Percentiles rank a stretch among this genome's conserved stretches.
Evolutionary conservation across 2,329 filamentous ascomycete species (phyloP).

Genomic region (Monilinia fructigena): DNA sequence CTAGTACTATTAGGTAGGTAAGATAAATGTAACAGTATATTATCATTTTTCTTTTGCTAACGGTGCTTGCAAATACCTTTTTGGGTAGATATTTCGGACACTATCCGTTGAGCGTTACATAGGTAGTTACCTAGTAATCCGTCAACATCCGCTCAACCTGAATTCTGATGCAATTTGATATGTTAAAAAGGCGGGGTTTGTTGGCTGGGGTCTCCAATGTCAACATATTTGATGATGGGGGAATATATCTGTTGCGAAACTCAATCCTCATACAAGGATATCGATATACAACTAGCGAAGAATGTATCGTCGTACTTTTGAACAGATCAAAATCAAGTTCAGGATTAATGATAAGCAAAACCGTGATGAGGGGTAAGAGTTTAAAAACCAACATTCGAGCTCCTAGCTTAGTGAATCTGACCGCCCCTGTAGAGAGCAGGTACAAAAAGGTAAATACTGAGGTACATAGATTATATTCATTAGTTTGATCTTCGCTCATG

Average conservation of each 20-base stretch:
- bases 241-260: not conserved
- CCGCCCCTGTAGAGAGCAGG: no score
- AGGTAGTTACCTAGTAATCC: not conserved
- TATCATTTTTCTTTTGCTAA: no score
- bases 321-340: not conserved
- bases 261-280: not conserved
- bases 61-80: no score
- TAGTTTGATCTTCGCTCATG: no score
- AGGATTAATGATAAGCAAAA: not conserved
- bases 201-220: not conserved
- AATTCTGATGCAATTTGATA: not conserved
- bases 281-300: not conserved
- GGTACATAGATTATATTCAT: no score
- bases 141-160: not conserved
- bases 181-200: not conserved
- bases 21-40: no score
- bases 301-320: not conserved
- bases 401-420: no score
- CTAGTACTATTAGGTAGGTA: no score
- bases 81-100: no score
- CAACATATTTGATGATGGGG: not conserved
- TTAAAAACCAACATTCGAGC: no score
- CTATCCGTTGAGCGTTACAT: no score
- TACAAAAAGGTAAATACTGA: no score
- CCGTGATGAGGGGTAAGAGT: not conserved